Evolutionary conservation across 1,284 basidiomycete species (phyloP).

Genomic region (Cryptococcus deneoformans): DNA sequence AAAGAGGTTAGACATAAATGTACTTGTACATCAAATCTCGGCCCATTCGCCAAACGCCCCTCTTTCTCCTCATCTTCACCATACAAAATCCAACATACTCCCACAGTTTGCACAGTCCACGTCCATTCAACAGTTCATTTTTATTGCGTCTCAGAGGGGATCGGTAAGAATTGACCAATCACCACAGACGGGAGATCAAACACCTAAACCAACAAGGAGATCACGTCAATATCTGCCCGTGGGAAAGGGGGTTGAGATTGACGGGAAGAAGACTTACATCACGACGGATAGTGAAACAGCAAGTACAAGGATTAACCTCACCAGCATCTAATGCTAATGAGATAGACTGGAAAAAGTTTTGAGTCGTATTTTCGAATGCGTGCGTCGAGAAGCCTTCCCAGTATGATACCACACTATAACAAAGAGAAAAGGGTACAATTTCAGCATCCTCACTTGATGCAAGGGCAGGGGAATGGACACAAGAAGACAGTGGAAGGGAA

Average conservation of each 20-base stretch:
- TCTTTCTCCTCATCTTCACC: too few relatives aligned
- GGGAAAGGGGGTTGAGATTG: background rate
- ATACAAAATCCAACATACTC: too few relatives aligned
- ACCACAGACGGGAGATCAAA: slow-evolving; percentile 68
- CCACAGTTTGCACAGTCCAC: too few relatives aligned
- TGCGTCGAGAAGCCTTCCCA: slow-evolving; percentile 94
- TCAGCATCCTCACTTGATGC: too few relatives aligned
- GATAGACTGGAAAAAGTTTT: slow-evolving; percentile 89
- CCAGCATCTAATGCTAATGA: slow-evolving; percentile 53
- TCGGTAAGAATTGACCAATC: slow-evolving; percentile 61
- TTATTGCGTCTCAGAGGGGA: slow-evolving; percentile 14
- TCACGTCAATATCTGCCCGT: too few relatives aligned
- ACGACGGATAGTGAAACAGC: slow-evolving; percentile 88
- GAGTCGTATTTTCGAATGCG: slow-evolving; percentile 92
- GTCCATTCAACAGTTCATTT: too few relatives aligned
- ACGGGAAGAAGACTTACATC: slow-evolving; percentile 62
- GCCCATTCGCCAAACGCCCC: too few relatives aligned
- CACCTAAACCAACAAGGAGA: slow-evolving; percentile 15
- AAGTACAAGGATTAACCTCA: slow-evolving; percentile 65
- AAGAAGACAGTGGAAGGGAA: too few relatives aligned
- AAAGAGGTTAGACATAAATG: too few relatives aligned
- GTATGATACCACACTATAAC: slow-evolving; percentile 64
- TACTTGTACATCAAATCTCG: too few relatives aligned
- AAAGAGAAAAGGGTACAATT: too few relatives aligned
- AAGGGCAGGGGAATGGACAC: too few relatives aligned